Evolutionary conservation across 2,329 filamentous ascomycete genomes (phyloP).

Genomic region (Botrytis squamosa): DNA sequence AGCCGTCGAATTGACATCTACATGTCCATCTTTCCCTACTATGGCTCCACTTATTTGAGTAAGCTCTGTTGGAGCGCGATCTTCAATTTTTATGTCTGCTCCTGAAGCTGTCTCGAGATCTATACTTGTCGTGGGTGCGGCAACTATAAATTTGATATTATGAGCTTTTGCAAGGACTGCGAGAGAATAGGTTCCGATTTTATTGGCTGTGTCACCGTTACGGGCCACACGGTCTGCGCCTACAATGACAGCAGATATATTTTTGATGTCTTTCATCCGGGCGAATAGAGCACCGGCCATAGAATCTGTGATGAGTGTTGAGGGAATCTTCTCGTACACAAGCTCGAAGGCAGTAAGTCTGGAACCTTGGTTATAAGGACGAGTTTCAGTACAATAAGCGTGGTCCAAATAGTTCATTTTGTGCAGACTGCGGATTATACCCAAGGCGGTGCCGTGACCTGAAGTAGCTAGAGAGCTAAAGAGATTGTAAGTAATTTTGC

Average conservation of each 20-base stretch:
- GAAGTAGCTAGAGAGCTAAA: conserved; percentile 84
- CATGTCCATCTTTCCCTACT: conserved; percentile 58
- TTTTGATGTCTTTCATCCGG: conserved; percentile 58
- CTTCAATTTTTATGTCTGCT: conserved; percentile 82
- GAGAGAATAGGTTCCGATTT: conserved; percentile 92
- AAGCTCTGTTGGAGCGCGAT: conserved; percentile 77
- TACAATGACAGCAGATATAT: conserved; percentile 84
- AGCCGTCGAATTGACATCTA: conserved; percentile 63
- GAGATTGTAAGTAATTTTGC: conserved; percentile 22
- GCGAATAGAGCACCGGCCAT: conserved; percentile 88
- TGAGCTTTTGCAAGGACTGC: conserved; percentile 89
- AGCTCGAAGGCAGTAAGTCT: conserved; percentile 93
- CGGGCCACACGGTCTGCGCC: conserved; percentile 93
- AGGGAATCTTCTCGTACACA: conserved; percentile 88
- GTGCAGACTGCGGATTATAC: conserved; percentile 84
- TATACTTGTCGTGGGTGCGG: conserved; percentile 91
- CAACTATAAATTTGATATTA: conserved; percentile 90
- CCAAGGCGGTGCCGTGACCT: conserved; percentile 93
- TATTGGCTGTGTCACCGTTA: conserved; percentile 97
- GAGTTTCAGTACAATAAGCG: conserved; percentile 94
- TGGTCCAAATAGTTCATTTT: conserved; percentile 65
- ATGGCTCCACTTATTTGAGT: conserved; percentile 80
- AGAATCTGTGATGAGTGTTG: conserved; percentile 90
- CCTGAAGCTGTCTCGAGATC: conserved; percentile 79
- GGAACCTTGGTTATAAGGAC: conserved; percentile 97